Conservation (phyloP, 192 early-diverging fungal genomes). For the Umbelopsis vinacea region DNA sequence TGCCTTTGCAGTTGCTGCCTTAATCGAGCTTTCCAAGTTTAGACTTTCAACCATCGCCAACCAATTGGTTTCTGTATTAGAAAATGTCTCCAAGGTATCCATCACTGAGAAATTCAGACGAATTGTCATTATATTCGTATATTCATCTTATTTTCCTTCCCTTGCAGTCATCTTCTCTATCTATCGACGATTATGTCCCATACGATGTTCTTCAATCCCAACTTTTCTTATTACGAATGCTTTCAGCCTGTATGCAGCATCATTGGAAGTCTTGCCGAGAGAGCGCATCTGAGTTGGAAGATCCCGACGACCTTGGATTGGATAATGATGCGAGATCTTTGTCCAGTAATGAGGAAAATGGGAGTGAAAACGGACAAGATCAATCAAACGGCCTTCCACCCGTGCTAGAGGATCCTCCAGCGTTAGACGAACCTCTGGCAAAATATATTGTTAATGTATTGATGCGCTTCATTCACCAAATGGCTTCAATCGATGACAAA, state of each 20-base stretch:
- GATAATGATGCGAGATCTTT: constrained; percentile 26
- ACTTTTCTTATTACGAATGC: constrained; percentile 79
- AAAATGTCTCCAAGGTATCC: constrained; percentile 69
- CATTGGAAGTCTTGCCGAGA: constrained; percentile 80
- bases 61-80: constrained; percentile 71
- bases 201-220: constrained; percentile 83
- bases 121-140: too few relatives aligned
- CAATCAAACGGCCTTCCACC: constrained; percentile 26
- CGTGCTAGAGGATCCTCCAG: constrained; percentile 68
- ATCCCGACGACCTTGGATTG: constrained; percentile 9
- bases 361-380: constrained; percentile 20
- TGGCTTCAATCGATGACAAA: constrained; percentile 50
- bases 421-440: constrained; percentile 73
- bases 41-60: constrained; percentile 70
- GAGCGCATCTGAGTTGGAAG: constrained; percentile 35
- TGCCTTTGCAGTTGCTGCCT: constrained; percentile 54
- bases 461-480: constrained; percentile 67
- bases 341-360: constrained; percentile 27
- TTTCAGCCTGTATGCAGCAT: constrained; percentile 85
- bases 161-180: constrained; percentile 38
- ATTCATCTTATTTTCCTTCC: neutral
- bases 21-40: constrained; percentile 80
- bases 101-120: too few relatives aligned
- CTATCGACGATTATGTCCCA: constrained; percentile 61
- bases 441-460: constrained; percentile 67